These are phyloP conservation scores for Arthrobotrys sinensis DNA, from an alignment of 2,329 filamentous ascomycete genomes.

Conservation along the genomic window DNA sequence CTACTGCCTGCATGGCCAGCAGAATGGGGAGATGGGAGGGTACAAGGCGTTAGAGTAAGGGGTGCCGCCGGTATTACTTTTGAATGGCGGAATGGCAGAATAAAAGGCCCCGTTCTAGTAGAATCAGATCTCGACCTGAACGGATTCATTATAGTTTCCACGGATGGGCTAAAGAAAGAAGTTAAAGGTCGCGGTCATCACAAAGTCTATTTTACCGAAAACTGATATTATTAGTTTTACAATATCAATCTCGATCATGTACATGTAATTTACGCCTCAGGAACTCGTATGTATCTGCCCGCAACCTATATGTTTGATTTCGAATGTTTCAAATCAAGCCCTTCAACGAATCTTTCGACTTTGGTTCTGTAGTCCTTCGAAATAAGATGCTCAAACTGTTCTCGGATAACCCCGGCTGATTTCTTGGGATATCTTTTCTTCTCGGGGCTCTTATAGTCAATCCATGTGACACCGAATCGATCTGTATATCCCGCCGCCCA, in stretches of 20 bases:
- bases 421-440: slow-evolving; percentile 68
- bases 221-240: too few relatives aligned
- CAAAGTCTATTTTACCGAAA: neutral
- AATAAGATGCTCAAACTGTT: slow-evolving; percentile 65
- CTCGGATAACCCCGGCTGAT: slow-evolving; percentile 66
- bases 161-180: slow-evolving; percentile 5
- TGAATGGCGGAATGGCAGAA: slow-evolving; percentile 65
- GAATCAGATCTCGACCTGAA: slow-evolving; percentile 6
- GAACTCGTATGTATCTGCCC: too few relatives aligned
- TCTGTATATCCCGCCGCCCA: slow-evolving; percentile 69
- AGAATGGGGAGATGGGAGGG: slow-evolving; percentile 66
- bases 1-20: slow-evolving; percentile 68
- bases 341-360: neutral
- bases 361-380: slow-evolving; percentile 37
- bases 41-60: slow-evolving; percentile 67
- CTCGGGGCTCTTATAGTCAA: slow-evolving; percentile 68
- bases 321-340: neutral
- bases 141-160: slow-evolving; percentile 43
- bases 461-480: slow-evolving; percentile 68
- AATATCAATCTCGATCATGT: too few relatives aligned
- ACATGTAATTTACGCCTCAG: too few relatives aligned
- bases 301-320: too few relatives aligned
- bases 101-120: slow-evolving; percentile 43
- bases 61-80: slow-evolving; percentile 68
- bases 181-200: slow-evolving; percentile 35